phyloP scores from a whole-genome alignment of 257 asterid genomes.

The Misopates orontium region DNA sequence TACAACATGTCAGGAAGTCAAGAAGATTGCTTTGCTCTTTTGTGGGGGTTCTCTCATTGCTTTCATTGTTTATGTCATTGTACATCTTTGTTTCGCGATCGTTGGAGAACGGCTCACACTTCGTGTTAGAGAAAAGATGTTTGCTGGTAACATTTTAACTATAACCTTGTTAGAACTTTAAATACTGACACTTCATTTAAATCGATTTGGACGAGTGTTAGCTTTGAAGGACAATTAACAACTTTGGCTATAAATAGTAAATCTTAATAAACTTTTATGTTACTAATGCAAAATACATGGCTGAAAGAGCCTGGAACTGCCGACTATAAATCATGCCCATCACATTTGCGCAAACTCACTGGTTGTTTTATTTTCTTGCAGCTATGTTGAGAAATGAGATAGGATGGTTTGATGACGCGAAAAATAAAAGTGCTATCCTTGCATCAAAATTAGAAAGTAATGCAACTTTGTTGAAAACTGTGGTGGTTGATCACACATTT shows the following conservation, averaged over 20 bases:
- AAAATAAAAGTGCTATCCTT: conserved; percentile 79
- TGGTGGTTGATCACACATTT: conserved; percentile 87
- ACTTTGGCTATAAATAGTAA: no score
- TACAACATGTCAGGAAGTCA: conserved; percentile 76
- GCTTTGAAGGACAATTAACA: no score
- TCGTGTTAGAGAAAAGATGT: conserved; percentile 89
- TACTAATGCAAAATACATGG: no score
- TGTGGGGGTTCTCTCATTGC: conserved; percentile 80
- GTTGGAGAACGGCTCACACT: conserved; percentile 92
- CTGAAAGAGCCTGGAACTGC: no score
- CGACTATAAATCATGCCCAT: neutral
- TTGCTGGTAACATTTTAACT: conserved; percentile 54
- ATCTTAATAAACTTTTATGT: no score
- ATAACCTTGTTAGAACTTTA: neutral
- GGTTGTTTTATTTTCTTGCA: conserved; percentile 36
- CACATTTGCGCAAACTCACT: neutral
- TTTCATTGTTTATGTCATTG: conserved; percentile 65
- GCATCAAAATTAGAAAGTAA: conserved; percentile 84
- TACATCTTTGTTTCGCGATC: conserved; percentile 86
- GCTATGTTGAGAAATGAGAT: conserved; percentile 94
- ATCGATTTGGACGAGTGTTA: no score
- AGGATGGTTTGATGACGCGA: conserved; percentile 86
- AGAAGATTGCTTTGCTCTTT: conserved; percentile 78
- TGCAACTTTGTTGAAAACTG: conserved; percentile 73
- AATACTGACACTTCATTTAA: no score